phyloP scores from a whole-genome alignment of 2,329 filamentous ascomycete species.

The Fusarium irregulare region DNA sequence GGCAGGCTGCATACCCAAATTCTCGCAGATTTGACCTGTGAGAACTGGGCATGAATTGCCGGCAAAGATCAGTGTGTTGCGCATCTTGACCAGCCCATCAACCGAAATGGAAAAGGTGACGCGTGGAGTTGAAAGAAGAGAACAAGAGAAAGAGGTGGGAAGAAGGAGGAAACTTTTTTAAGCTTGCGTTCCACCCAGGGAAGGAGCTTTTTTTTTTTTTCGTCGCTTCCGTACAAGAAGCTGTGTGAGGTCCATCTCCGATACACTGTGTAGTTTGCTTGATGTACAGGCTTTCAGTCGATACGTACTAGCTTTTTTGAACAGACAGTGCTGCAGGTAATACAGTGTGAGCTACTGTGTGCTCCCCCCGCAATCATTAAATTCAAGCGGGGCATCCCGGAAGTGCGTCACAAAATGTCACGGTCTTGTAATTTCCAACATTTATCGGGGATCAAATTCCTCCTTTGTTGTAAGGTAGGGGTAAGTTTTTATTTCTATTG shows the following conservation, averaged over 20 bases:
- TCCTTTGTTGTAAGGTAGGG: neutral
- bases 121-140: constrained; percentile 32
- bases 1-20: constrained; percentile 73
- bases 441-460: neutral
- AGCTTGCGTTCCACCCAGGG: constrained; percentile 24
- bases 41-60: constrained; percentile 75
- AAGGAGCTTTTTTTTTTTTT: constrained; percentile 46
- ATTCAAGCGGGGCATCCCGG: constrained; percentile 42
- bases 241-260: constrained; percentile 6
- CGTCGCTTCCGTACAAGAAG: constrained; percentile 18
- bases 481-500: neutral
- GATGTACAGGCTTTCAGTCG: constrained; percentile 3
- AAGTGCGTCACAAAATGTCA: constrained; percentile 28
- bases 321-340: neutral
- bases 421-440: constrained; percentile 10
- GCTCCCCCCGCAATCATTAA: constrained; percentile 22
- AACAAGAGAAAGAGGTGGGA: constrained; percentile 34
- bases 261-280: constrained; percentile 7
- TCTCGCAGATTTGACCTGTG: constrained; percentile 74
- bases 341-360: constrained; percentile 33
- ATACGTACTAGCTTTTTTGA: neutral
- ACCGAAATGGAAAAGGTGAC: constrained; percentile 37
- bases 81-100: constrained; percentile 60
- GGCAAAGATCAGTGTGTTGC: constrained; percentile 75
- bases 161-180: constrained; percentile 34